phyloP scores from a whole-genome alignment of 495 filamentous ascomycete species.

The Penicillium ochrochloron region DNA sequence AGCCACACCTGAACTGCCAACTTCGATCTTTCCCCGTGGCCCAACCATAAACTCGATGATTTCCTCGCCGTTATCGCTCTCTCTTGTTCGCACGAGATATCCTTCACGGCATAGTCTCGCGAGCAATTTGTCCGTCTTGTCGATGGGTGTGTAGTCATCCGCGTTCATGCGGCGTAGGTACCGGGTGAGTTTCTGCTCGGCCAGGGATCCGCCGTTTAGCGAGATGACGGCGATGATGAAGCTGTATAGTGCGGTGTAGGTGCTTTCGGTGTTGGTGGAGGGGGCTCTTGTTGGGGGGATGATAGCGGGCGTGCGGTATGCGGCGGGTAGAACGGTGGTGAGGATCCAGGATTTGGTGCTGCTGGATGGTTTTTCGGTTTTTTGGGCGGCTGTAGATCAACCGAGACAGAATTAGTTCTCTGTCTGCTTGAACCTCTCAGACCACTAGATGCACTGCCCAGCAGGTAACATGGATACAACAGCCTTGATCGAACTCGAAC shows the following conservation, averaged over 20 bases:
- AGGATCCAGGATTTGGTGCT: slow-evolving; percentile 77
- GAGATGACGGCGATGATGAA: slow-evolving; percentile 78
- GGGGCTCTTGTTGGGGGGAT: slow-evolving; percentile 70
- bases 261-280: slow-evolving; percentile 65
- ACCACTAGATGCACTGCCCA: too few relatives aligned
- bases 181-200: slow-evolving; percentile 72
- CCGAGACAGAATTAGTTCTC: neutral
- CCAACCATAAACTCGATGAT: slow-evolving; percentile 77
- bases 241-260: slow-evolving; percentile 80
- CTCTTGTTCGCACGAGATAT: slow-evolving; percentile 76
- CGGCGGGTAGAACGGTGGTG: slow-evolving; percentile 66
- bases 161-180: slow-evolving; percentile 78
- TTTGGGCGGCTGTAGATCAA: slow-evolving; percentile 58
- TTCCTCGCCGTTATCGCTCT: slow-evolving; percentile 72
- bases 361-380: slow-evolving; percentile 48
- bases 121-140: slow-evolving; percentile 76
- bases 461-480: neutral
- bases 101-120: slow-evolving; percentile 78
- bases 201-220: slow-evolving; percentile 70
- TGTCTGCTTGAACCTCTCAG: too few relatives aligned
- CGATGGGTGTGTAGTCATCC: slow-evolving; percentile 72
- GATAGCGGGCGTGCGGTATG: slow-evolving; percentile 67
- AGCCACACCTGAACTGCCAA: slow-evolving; percentile 72
- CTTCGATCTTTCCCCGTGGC: slow-evolving; percentile 83
- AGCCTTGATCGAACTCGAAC: too few relatives aligned